A percentile compares a stretch with the other conserved stretches of the same genome.
Conservation (phyloP, 78 protist species). For the Pigoraptor vietnamica region DNA sequence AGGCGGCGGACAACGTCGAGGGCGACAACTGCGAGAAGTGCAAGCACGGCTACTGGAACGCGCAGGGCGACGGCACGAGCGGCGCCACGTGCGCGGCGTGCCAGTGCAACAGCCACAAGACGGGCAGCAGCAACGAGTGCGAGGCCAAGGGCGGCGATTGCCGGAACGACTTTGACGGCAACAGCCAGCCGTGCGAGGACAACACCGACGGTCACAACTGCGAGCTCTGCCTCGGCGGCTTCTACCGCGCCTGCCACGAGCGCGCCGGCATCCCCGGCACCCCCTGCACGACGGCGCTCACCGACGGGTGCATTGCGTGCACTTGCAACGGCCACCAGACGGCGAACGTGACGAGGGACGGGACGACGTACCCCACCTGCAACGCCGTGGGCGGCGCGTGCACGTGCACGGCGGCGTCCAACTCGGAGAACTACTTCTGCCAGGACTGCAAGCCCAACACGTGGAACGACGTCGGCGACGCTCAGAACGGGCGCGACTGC, state of each 20-base stretch:
- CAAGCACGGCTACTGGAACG: not conserved
- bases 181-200: not conserved
- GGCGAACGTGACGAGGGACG: not conserved
- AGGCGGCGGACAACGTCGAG: not conserved
- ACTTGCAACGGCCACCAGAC: not conserved
- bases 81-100: not conserved
- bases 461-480: not conserved
- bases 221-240: not conserved
- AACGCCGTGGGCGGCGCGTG: not conserved
- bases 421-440: not conserved
- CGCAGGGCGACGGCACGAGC: not conserved
- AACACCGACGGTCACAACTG: not conserved
- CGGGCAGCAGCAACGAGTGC: not conserved
- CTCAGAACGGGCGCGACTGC: not conserved
- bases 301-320: not conserved
- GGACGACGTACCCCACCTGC: not conserved
- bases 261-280: not conserved
- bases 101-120: conserved; percentile 4
- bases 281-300: not conserved
- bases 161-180: not conserved
- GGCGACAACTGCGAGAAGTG: conserved; percentile 1
- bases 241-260: not conserved
- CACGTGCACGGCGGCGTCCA: not conserved
- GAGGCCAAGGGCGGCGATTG: not conserved
- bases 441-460: not conserved